Evolutionary conservation across 2,329 filamentous ascomycete genomes (phyloP).

Genomic region (Aspergillus intermedius): DNA sequence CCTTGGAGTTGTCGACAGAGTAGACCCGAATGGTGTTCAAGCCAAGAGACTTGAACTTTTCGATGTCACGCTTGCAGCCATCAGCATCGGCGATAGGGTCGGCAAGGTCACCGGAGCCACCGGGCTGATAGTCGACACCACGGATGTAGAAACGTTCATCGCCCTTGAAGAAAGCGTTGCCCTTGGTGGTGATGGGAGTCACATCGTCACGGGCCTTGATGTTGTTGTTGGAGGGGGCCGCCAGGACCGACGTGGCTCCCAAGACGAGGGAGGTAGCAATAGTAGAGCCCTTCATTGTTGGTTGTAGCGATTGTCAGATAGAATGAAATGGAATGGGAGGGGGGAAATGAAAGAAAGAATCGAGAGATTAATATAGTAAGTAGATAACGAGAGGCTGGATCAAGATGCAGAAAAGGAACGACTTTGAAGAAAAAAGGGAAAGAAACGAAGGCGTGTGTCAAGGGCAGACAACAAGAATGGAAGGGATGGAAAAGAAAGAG

Average conservation of each 20-base stretch:
- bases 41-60: conserved; percentile 74
- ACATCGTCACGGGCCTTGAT: conserved; percentile 40
- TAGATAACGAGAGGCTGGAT: conserved; percentile 18
- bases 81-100: conserved; percentile 70
- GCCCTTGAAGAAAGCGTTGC: conserved; percentile 62
- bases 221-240: conserved; percentile 30
- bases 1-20: conserved; percentile 76
- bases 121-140: conserved; percentile 59
- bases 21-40: conserved; percentile 91
- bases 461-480: not conserved
- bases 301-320: conserved; percentile 15
- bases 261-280: conserved; percentile 43
- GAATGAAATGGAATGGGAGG: conserved; percentile 1
- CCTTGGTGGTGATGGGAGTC: conserved; percentile 55
- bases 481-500: conserved; percentile 4
- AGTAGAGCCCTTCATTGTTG: conserved; percentile 50
- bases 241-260: conserved; percentile 42
- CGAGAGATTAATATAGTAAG: conserved; percentile 11
- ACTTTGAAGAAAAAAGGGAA: conserved; percentile 4
- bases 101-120: conserved; percentile 54
- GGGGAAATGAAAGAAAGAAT: conserved; percentile 1
- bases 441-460: not conserved
- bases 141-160: conserved; percentile 50
- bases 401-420: conserved; percentile 14
- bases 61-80: conserved; percentile 72